Evolutionary conservation across 345 rosid species (phyloP).

Genomic region (Citrus unshiu): DNA sequence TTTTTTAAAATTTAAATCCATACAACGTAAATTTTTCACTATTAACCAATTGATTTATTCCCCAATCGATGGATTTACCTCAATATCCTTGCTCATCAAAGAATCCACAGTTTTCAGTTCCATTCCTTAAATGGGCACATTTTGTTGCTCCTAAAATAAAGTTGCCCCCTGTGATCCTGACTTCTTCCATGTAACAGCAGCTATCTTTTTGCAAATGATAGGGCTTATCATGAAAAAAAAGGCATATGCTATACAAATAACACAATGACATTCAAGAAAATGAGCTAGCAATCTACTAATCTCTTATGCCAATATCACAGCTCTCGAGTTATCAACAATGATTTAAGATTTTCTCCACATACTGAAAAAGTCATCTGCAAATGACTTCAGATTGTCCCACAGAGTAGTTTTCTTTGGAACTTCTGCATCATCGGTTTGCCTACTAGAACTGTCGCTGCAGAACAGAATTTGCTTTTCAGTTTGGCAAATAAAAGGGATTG

Average conservation of each 20-base stretch:
- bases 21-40: neutral
- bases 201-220: neutral
- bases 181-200: neutral
- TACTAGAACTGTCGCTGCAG: neutral
- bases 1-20: neutral
- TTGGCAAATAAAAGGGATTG: neutral
- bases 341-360: conserved; percentile 35
- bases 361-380: conserved; percentile 32
- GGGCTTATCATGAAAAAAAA: no score
- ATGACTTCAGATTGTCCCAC: conserved; percentile 41
- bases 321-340: neutral
- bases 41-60: neutral
- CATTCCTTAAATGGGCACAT: neutral
- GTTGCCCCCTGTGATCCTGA: neutral
- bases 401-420: conserved; percentile 19
- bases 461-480: neutral
- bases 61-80: neutral
- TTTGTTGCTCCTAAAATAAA: neutral
- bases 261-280: neutral
- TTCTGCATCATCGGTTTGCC: conserved; percentile 9
- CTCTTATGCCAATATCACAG: neutral
- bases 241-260: conserved; percentile 7
- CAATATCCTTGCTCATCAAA: no score
- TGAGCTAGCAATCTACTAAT: neutral
- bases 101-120: no score